Evolutionary conservation across 441 rosid species (phyloP).

Genomic region (Rhodomyrtus psidioides): DNA sequence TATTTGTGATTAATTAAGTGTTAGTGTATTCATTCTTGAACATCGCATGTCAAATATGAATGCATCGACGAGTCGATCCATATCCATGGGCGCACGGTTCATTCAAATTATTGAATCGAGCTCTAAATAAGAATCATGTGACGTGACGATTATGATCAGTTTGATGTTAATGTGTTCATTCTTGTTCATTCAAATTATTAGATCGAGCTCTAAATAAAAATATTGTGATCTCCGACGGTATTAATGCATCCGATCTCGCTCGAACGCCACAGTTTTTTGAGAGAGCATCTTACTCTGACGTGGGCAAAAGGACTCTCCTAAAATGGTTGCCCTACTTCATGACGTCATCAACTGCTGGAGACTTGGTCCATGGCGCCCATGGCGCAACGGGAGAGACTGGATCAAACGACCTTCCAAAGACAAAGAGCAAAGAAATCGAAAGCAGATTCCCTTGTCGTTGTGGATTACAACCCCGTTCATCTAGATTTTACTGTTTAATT

Average conservation of each 20-base stretch:
- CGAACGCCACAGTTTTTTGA: accelerated
- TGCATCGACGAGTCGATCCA: accelerated
- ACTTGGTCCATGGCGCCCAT: not conserved
- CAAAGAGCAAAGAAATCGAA: no score
- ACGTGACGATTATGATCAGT: not conserved
- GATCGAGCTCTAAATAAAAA: not conserved
- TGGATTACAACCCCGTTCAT: not conserved
- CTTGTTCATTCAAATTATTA: not conserved
- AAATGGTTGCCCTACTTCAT: not conserved
- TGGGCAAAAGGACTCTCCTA: not conserved
- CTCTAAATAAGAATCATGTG: not conserved
- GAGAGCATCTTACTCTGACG: not conserved
- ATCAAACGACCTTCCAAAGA: not conserved
- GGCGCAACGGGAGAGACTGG: not conserved
- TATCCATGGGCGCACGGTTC: accelerated
- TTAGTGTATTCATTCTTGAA: no score
- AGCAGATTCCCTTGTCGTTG: no score
- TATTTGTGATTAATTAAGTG: no score
- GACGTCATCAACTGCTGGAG: not conserved
- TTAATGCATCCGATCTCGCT: not conserved
- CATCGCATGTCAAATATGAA: accelerated
- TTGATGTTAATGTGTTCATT: no score
- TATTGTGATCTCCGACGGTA: accelerated
- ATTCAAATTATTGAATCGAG: not conserved
- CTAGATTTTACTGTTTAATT: not conserved